Percentiles rank a stretch among this genome's conserved stretches.
phyloP scores from a whole-genome alignment of 176 grass and related monocot species.

The Carex pumila region DNA sequence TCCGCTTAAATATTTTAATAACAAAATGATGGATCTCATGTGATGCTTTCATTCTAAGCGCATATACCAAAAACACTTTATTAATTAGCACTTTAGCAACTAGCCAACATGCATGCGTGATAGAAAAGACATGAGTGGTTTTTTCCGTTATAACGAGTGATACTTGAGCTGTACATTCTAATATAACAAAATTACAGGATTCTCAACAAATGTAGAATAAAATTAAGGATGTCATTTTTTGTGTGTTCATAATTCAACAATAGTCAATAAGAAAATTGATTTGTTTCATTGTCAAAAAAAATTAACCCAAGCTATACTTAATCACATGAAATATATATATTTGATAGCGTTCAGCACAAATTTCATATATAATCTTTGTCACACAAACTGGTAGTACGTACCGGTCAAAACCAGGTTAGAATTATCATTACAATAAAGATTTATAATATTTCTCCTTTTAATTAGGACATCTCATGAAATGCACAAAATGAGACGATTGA shows the following conservation, averaged over 20 bases:
- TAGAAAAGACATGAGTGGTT: not conserved
- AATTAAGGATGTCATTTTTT: not conserved
- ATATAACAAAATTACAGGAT: not conserved
- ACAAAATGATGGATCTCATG: not conserved
- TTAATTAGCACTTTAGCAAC: not conserved
- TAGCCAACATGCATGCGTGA: not conserved
- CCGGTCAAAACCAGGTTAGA: not conserved
- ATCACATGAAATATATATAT: not conserved
- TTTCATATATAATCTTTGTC: not conserved
- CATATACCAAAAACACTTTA: not conserved
- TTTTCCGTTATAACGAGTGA: not conserved
- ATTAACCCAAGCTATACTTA: too few relatives aligned
- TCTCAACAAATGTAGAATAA: not conserved
- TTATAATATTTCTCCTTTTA: slow-evolving; percentile 4
- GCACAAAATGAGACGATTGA: not conserved
- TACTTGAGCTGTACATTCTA: not conserved
- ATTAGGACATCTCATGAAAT: not conserved
- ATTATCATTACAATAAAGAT: not conserved
- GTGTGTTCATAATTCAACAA: not conserved
- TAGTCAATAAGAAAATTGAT: not conserved
- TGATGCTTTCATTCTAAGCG: not conserved
- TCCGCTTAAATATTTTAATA: not conserved
- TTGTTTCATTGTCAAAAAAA: not conserved
- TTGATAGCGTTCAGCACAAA: not conserved
- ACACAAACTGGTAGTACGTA: not conserved